phyloP scores from a whole-genome alignment of 345 rosid species.

The Pseudoturritis turrita region DNA sequence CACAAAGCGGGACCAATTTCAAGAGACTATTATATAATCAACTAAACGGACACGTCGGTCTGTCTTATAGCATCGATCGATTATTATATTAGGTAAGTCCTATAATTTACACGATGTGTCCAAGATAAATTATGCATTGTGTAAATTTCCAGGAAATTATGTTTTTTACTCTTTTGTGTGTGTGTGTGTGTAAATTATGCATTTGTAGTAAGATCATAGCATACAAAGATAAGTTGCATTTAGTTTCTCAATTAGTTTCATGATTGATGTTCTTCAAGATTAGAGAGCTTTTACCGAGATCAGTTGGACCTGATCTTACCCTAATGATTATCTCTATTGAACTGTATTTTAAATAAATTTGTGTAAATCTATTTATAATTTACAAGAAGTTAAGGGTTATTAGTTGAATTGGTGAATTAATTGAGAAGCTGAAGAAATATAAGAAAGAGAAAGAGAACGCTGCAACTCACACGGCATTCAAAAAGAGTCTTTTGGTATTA shows the following conservation, averaged over 20 bases:
- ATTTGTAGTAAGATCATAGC: neutral
- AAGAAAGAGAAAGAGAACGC: neutral
- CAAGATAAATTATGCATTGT: no score
- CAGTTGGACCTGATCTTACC: neutral
- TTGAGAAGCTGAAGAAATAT: neutral
- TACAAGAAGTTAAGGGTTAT: neutral
- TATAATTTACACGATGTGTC: neutral
- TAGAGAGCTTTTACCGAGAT: neutral
- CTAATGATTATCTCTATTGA: neutral
- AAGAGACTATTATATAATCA: neutral
- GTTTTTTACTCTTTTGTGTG: neutral
- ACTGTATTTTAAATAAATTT: neutral
- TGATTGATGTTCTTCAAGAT: neutral
- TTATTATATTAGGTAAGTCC: neutral
- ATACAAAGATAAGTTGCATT: neutral
- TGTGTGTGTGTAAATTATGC: neutral
- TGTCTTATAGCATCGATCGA: neutral
- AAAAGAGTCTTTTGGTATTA: no score
- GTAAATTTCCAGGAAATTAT: no score
- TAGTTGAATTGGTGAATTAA: neutral
- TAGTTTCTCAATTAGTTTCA: neutral
- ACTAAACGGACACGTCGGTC: neutral
- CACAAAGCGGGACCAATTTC: neutral
- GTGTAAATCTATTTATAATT: neutral
- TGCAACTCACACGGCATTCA: neutral